Conservation (phyloP, 805 yeast genomes). For the Schwanniomyces pseudopolymorphus region DNA sequence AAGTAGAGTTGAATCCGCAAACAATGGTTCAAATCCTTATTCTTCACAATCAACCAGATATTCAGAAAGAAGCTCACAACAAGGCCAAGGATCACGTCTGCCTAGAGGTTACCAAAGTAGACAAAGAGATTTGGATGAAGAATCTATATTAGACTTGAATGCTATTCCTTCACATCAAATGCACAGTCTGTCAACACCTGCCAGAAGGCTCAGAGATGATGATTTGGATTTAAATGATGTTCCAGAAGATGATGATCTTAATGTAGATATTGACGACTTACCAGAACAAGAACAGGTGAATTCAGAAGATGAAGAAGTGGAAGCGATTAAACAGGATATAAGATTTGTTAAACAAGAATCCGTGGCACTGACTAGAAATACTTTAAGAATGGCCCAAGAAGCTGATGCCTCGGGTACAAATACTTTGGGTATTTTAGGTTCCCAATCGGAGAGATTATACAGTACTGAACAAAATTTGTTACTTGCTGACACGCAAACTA, state of each 20-base stretch:
- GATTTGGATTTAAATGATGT: constrained; percentile 32
- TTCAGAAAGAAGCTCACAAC: not conserved
- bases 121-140: constrained; percentile 22
- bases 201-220: constrained; percentile 19
- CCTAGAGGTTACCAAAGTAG: too few relatives aligned
- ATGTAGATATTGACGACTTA: constrained; percentile 36
- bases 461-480: constrained; percentile 76
- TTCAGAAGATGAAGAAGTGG: constrained; percentile 84
- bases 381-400: constrained; percentile 55
- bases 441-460: constrained; percentile 86
- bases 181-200: constrained; percentile 18
- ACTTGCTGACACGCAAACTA: constrained; percentile 76
- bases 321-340: constrained; percentile 78
- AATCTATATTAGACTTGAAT: constrained; percentile 35
- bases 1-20: not conserved
- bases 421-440: constrained; percentile 87
- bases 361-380: constrained; percentile 80
- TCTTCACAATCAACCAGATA: not conserved
- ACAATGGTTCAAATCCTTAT: not conserved
- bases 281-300: constrained; percentile 43
- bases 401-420: constrained; percentile 54
- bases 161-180: constrained; percentile 33
- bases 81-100: too few relatives aligned
- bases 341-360: constrained; percentile 85
- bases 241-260: constrained; percentile 39